Evolutionary conservation across 2,329 filamentous ascomycete genomes (phyloP).

Genomic region (Colletotrichum cuscutae): DNA sequence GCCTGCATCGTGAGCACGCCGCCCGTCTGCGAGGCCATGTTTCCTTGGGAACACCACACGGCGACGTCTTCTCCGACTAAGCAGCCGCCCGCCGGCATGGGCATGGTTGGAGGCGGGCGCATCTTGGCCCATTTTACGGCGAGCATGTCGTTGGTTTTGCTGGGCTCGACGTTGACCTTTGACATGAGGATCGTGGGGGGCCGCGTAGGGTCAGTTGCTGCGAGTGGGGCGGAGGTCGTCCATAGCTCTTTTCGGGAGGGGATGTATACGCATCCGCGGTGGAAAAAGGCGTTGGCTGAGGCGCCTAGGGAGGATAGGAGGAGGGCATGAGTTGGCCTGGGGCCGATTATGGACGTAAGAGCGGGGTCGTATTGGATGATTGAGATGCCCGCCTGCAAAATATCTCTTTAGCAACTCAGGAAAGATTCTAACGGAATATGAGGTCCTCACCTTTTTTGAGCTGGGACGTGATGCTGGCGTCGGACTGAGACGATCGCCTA

Average conservation of each 20-base stretch:
- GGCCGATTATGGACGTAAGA: conserved; percentile 48
- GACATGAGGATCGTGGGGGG: conserved; percentile 58
- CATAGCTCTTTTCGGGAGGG: conserved; percentile 54
- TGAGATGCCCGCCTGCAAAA: conserved; percentile 36
- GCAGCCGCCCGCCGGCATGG: conserved; percentile 54
- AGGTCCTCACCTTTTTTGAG: neutral
- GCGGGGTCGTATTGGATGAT: conserved; percentile 50
- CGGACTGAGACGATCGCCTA: conserved; percentile 12
- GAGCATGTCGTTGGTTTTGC: conserved; percentile 40
- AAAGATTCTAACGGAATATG: too few relatives aligned
- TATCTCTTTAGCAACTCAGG: neutral
- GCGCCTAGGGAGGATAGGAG: conserved; percentile 52
- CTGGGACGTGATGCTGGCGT: neutral
- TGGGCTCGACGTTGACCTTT: conserved; percentile 47
- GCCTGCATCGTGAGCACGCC: conserved; percentile 33
- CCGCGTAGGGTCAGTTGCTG: conserved; percentile 47
- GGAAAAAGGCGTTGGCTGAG: conserved; percentile 57
- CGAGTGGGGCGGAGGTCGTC: conserved; percentile 55
- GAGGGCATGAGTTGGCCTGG: conserved; percentile 48
- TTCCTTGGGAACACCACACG: conserved; percentile 55
- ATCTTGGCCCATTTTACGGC: conserved; percentile 53
- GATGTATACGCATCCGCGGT: conserved; percentile 55
- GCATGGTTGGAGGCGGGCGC: conserved; percentile 52
- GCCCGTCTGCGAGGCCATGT: conserved; percentile 24
- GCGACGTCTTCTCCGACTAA: conserved; percentile 53